Evolutionary conservation across 148 eudicot genomes (phyloP), one percentile per base, ranked within the genome.

Genomic region (Fagopyrum homotropicum): DNA sequence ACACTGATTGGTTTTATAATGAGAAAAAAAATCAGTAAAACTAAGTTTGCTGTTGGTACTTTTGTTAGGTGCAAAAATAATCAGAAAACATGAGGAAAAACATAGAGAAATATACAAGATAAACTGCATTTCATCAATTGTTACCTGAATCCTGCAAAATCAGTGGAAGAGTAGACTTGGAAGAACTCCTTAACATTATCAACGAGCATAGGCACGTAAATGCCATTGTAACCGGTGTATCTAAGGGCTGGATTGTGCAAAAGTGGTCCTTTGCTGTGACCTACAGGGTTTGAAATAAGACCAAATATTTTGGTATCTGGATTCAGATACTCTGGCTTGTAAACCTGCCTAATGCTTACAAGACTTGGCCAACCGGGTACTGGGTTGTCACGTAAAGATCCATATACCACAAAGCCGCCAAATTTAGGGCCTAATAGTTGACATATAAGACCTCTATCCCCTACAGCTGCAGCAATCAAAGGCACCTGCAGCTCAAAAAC

Each of bases 131-230:
- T 35, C 2, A 35, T 35, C 2, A 51, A 51, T 16, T 15, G 57
- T 40, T 78, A 82, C 88, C 88, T 85, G 82, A 85, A 85, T 19
- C 88, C 88, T 12, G 84, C 82, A 73, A 83, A 85, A 69, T 85
- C 86, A 14, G 52, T 52, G 78, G 79, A 68, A 2, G 88, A 79
- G 66, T 81, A 83, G 7, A 83, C 83, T 5, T 75, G 55, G 12
- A 85, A 81, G 72, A 85, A 85, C 55, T 83, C 84, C 74, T 75
- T 79, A 59, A 85, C 45, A 54, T 83, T 79, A 50, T 85, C 88
- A 14, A 85, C 88, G 15, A 85, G 83, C 60, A 85, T 61, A 3
- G 85, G 88, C 9, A 83, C 86, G 66, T 83, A 85, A 17, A 85
- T 81, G 29, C 88, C 88, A 77, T 83, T 83, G 55, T 72, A 83